Conservation (phyloP, 345 rosid genomes). For the Durio zibethinus region DNA sequence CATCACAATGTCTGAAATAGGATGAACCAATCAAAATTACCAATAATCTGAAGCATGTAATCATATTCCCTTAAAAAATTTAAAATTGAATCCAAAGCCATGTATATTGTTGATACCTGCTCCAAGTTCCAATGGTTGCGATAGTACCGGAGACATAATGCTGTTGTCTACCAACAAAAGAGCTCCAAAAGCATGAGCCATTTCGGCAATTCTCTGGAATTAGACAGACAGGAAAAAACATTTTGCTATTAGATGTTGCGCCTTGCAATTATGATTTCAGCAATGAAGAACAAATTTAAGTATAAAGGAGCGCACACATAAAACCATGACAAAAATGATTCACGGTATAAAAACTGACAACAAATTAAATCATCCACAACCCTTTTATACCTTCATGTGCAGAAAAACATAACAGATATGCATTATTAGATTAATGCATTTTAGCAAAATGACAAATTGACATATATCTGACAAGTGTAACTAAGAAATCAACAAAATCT, state of each 20-base stretch:
- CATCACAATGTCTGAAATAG: slow-evolving; percentile 77
- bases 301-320: neutral
- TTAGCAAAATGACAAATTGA: neutral
- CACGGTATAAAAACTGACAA: neutral
- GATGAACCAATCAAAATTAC: slow-evolving; percentile 19
- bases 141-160: slow-evolving; percentile 87
- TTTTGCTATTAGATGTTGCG: slow-evolving; percentile 1
- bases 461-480: neutral
- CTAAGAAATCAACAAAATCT: neutral
- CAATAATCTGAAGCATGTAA: neutral
- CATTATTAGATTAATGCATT: neutral
- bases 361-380: neutral
- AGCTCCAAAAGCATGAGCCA: slow-evolving; percentile 80
- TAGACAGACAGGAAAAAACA: neutral
- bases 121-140: slow-evolving; percentile 88
- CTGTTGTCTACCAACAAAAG: slow-evolving; percentile 89
- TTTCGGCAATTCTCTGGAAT: slow-evolving; percentile 71
- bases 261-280: neutral
- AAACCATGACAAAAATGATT: neutral
- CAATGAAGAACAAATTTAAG: neutral
- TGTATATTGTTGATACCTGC: slow-evolving; percentile 50
- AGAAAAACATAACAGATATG: neutral
- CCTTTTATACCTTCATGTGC: neutral
- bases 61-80: neutral
- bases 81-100: slow-evolving; percentile 4